Evolutionary conservation across 2,329 filamentous ascomycete genomes (phyloP).

Genomic region (Pseudopithomyces maydicus): DNA sequence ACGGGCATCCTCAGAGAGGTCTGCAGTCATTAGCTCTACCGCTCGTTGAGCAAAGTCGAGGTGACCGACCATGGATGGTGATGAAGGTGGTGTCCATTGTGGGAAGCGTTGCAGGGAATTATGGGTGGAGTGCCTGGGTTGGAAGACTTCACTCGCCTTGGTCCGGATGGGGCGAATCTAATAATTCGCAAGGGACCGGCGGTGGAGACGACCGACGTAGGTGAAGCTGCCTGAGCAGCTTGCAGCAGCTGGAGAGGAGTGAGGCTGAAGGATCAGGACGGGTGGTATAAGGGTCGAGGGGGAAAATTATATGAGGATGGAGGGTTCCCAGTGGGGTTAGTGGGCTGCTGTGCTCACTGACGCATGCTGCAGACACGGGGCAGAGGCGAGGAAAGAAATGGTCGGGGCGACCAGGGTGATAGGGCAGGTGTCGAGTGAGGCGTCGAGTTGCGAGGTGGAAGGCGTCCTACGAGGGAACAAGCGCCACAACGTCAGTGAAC

Average conservation of each 20-base stretch:
- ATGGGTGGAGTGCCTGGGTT: neutral
- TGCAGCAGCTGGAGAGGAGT: neutral
- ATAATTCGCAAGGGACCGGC: constrained; percentile 42
- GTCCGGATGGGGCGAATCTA: constrained; percentile 42
- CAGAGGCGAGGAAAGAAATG: neutral
- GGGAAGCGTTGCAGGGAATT: neutral
- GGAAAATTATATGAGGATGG: constrained; percentile 4
- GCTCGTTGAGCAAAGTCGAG: constrained; percentile 6
- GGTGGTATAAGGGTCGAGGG: constrained; percentile 2
- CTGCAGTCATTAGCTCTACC: constrained; percentile 50
- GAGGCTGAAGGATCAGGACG: neutral
- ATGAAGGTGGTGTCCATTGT: constrained; percentile 81
- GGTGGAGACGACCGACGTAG: constrained; percentile 16
- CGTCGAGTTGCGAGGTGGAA: constrained; percentile 5
- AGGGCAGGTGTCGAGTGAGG: constrained; percentile 5
- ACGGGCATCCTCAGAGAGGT: constrained; percentile 74
- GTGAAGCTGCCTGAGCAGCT: neutral
- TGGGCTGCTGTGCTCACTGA: neutral
- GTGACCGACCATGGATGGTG: constrained; percentile 77
- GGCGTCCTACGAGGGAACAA: constrained; percentile 11
- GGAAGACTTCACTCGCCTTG: constrained; percentile 24
- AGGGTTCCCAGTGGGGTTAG: constrained; percentile 9
- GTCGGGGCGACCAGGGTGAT: constrained; percentile 6
- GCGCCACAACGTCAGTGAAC: constrained; percentile 16
- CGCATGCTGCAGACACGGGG: constrained; percentile 7